Evolutionary conservation across 352 stramenopile genomes (phyloP).

Genomic region (Phytophthora gonapodyides): DNA sequence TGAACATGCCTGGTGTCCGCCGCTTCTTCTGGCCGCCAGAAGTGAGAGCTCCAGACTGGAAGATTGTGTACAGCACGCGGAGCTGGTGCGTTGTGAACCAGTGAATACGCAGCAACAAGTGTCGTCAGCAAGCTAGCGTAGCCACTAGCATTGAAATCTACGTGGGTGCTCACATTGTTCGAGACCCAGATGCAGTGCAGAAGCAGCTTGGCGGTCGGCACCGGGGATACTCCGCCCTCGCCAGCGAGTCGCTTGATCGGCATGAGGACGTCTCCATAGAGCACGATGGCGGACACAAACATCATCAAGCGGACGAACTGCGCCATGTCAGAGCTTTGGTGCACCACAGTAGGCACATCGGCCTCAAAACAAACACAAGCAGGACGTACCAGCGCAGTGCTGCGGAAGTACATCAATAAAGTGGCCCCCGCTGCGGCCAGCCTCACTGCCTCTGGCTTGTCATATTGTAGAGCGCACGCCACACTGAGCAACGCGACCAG

Average conservation of each 20-base stretch:
- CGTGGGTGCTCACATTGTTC: conserved; percentile 36
- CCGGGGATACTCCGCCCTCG: conserved; percentile 3
- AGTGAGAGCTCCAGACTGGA: conserved; percentile 38
- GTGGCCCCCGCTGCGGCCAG: conserved; percentile 33
- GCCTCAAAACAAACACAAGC: too few relatives aligned
- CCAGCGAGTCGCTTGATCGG: conserved; percentile 35
- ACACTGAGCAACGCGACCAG: conserved; percentile 39
- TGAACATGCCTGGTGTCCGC: conserved; percentile 7
- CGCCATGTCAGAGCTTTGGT: conserved; percentile 5
- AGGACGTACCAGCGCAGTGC: conserved; percentile 45
- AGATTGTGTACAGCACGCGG: conserved; percentile 40
- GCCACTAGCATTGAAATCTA: background rate
- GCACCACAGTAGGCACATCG: too few relatives aligned
- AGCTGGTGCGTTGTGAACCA: conserved; percentile 14
- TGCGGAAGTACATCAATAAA: conserved; percentile 70
- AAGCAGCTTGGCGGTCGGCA: conserved; percentile 30
- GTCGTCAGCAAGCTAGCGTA: conserved; percentile 1
- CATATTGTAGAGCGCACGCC: conserved; percentile 48
- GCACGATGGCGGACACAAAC: conserved; percentile 54
- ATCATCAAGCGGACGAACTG: conserved; percentile 68
- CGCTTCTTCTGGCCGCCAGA: conserved; percentile 12
- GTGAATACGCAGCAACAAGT: background rate
- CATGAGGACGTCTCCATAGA: conserved; percentile 63
- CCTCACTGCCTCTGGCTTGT: conserved; percentile 58
- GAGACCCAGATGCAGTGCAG: conserved; percentile 49